Evolutionary conservation across 2,329 filamentous ascomycete genomes (phyloP).

Genomic region (Cladobotryum protrusum): DNA sequence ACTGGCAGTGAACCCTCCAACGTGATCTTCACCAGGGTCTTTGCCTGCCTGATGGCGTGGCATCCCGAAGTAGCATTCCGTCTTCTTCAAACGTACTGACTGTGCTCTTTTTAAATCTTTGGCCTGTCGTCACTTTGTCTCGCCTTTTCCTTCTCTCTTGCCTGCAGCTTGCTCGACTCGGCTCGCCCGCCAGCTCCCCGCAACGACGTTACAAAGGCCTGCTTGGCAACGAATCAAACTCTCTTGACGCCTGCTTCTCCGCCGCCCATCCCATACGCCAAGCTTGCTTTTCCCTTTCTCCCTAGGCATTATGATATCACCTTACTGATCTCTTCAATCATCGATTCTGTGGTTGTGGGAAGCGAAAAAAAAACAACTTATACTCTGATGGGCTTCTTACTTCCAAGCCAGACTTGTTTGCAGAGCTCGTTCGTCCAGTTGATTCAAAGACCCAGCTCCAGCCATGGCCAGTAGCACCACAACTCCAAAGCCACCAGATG

Average conservation of each 20-base stretch:
- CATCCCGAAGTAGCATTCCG: slow-evolving; percentile 4
- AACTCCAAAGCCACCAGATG: slow-evolving; percentile 24
- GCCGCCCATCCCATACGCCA: too few species aligned
- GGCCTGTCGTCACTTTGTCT: slow-evolving; percentile 7
- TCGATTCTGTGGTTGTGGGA: not conserved
- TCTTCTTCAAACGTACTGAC: not conserved
- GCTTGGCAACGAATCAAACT: not conserved
- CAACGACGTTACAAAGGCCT: not conserved
- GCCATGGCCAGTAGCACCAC: slow-evolving; percentile 26
- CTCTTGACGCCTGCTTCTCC: not conserved
- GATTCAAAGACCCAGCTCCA: not conserved
- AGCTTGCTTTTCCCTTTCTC: not conserved
- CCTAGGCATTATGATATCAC: slow-evolving; percentile 17
- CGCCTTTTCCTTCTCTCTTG: slow-evolving; percentile 2
- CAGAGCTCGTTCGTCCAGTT: not conserved
- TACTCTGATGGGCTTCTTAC: not conserved
- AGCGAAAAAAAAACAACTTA: not conserved
- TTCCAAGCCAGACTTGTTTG: not conserved
- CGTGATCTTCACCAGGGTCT: slow-evolving; percentile 5
- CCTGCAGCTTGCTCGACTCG: slow-evolving; percentile 5
- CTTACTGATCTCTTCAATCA: slow-evolving; percentile 1
- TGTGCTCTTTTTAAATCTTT: not conserved
- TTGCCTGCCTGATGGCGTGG: not conserved
- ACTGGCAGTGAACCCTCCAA: slow-evolving; percentile 7
- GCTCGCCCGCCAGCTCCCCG: not conserved